These are phyloP conservation scores for Sarocladium oryzae DNA, from an alignment of 2,329 filamentous ascomycete species.

Conservation along the genomic window DNA sequence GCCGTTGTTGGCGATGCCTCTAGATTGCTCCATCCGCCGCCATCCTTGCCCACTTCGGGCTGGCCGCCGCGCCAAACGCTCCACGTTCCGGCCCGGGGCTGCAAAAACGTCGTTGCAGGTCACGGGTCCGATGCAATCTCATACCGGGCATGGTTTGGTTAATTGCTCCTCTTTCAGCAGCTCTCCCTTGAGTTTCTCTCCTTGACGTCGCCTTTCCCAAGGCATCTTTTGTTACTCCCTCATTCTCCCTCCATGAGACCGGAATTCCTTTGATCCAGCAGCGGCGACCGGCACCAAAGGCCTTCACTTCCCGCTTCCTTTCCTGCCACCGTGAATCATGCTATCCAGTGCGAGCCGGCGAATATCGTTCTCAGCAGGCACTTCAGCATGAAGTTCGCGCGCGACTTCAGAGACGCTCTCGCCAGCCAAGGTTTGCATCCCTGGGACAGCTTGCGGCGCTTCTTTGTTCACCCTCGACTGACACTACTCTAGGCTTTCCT, in stretches of 20 bases:
- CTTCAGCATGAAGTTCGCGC: constrained; percentile 76
- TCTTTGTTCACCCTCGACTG: background rate
- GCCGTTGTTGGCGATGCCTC: background rate
- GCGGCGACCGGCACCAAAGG: too few species aligned
- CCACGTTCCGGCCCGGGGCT: background rate
- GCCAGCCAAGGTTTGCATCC: constrained; percentile 46
- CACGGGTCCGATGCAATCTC: background rate
- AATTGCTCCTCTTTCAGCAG: background rate
- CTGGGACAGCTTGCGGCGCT: background rate
- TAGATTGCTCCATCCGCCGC: too few species aligned
- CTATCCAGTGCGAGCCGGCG: background rate
- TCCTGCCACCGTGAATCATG: constrained; percentile 4
- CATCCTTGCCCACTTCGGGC: too few species aligned
- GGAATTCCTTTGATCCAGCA: too few species aligned
- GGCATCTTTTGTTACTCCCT: too few species aligned
- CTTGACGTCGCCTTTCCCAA: background rate
- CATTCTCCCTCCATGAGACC: too few species aligned
- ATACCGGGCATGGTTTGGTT: background rate
- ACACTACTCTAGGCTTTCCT: constrained; percentile 53
- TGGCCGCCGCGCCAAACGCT: background rate
- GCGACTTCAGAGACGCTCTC: constrained; percentile 66
- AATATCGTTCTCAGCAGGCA: background rate
- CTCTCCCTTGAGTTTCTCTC: background rate
- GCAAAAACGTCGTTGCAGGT: constrained; percentile 1
- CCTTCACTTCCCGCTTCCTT: too few species aligned